Evolutionary conservation across 2,329 filamentous ascomycete species (phyloP).

Genomic region (Magnaporthiopsis poae): DNA sequence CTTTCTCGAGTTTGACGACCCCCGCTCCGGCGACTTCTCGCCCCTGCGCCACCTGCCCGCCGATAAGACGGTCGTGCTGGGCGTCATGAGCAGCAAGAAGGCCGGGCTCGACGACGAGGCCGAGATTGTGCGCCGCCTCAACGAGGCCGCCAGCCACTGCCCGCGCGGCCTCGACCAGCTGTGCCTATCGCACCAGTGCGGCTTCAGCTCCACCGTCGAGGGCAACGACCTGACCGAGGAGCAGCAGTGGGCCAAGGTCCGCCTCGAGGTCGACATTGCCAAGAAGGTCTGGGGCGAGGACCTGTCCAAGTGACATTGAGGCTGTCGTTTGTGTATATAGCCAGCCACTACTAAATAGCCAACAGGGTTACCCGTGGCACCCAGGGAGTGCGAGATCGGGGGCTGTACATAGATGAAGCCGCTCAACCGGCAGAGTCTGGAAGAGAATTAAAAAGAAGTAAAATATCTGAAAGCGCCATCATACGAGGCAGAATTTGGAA

Average conservation of each 20-base stretch:
- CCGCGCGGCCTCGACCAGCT: constrained; percentile 45
- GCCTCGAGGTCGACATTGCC: constrained; percentile 45
- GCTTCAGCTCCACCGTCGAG: constrained; percentile 46
- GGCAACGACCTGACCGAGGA: constrained; percentile 46
- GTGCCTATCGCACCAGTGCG: constrained; percentile 48
- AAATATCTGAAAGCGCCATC: background rate
- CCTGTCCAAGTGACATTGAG: background rate
- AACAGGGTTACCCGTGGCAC: background rate
- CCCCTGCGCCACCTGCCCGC: constrained; percentile 44
- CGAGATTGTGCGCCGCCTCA: constrained; percentile 28
- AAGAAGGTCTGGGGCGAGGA: constrained; percentile 44
- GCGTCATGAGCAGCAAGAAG: constrained; percentile 53
- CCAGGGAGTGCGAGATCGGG: background rate
- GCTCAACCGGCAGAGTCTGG: background rate
- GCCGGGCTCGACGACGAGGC: constrained; percentile 41
- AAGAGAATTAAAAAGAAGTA: background rate
- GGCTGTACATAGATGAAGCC: background rate
- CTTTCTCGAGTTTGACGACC: constrained; percentile 51
- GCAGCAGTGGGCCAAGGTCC: constrained; percentile 48
- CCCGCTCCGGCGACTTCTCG: constrained; percentile 43
- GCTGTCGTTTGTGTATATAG: background rate
- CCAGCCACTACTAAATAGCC: background rate
- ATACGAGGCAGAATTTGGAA: background rate
- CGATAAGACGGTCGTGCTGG: constrained; percentile 46
- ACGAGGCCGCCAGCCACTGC: constrained; percentile 36